Evolutionary conservation across 768 basidiomycete genomes (phyloP), one percentile per base, ranked within the genome.

Genomic region (Rhodocollybia butyracea): DNA sequence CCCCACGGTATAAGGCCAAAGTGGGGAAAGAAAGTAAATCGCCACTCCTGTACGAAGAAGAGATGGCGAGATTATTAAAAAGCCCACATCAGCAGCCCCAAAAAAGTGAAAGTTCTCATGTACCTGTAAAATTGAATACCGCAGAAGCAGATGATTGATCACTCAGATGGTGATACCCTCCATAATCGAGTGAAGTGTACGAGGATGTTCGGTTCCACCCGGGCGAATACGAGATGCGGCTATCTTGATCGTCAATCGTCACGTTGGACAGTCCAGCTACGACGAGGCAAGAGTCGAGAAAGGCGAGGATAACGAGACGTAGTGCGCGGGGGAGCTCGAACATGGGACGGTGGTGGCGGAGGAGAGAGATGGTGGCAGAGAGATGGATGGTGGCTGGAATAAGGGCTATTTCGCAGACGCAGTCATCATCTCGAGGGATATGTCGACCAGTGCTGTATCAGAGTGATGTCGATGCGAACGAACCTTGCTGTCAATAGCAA

Each of bases 21-120:
- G 47, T 17, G 56, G 56, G 27, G 56, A 51, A n/a, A 57, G 43
- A 48, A 51, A 57, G 50, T 51, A 57, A 10, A 51, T 39, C 6
- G 48, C 56, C 15, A 51, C 50, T 30, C 56, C 56, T 57, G 50
- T 24, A 29, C 5, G 21, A 52, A 31, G 39, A 50, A 29, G 45
- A 36, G 19, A 47, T 47, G 21, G 19, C n/a, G 12, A 29, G 26
- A 29, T 26, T 2, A 39, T 22, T 8, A 40, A 13, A 10, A 19
- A 22, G 22, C 21, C 51, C 39, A 39, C 22, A 38, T 53, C n/a
- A 7, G 30, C 21, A 29, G n/a, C 24, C 10, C 26, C 41, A 24
- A 42, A 13, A 42, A 21, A 5, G 11, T 0, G 39, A 40, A 22
- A 45, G 15, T 10, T 24, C 1, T 21, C n/a, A 30, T 50, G 17